phyloP scores from a whole-genome alignment of 2,329 filamentous ascomycete species.

The Aspergillus sp. region DNA sequence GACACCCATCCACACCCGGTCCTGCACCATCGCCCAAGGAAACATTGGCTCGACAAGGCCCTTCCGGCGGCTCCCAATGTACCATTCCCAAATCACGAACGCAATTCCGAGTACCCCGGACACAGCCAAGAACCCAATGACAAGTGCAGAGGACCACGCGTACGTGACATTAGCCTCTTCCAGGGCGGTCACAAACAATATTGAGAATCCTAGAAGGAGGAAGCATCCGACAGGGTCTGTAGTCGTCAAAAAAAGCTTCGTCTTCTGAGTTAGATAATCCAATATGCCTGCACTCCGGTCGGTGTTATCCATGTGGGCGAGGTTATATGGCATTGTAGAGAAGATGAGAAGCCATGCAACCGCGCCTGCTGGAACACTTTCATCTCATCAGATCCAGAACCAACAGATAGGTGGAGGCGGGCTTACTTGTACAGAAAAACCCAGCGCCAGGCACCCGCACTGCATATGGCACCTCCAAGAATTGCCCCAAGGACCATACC shows the following conservation, averaged over 20 bases:
- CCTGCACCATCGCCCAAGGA: slow-evolving; percentile 16
- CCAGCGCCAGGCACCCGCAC: slow-evolving; percentile 61
- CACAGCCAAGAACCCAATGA: slow-evolving; percentile 54
- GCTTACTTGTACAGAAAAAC: slow-evolving; percentile 66
- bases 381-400: not conserved
- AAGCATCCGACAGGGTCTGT: slow-evolving; percentile 59
- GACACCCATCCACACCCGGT: not conserved
- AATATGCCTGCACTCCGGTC: not conserved
- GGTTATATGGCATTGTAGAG: not conserved
- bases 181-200: slow-evolving; percentile 52
- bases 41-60: slow-evolving; percentile 21
- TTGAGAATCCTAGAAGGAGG: slow-evolving; percentile 57
- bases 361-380: slow-evolving; percentile 23
- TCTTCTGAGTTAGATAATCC: not conserved
- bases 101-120: not conserved
- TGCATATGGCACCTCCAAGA: slow-evolving; percentile 61
- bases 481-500: slow-evolving; percentile 59
- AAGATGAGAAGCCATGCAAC: not conserved
- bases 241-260: not conserved
- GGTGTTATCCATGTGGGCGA: not conserved
- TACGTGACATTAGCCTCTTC: slow-evolving; percentile 61
- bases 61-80: slow-evolving; percentile 9
- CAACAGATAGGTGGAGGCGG: not conserved
- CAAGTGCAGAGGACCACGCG: slow-evolving; percentile 57
- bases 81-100: slow-evolving; percentile 13